Evolutionary conservation across 75 land plant species (phyloP).

Genomic region (Selaginella moellendorffii): DNA sequence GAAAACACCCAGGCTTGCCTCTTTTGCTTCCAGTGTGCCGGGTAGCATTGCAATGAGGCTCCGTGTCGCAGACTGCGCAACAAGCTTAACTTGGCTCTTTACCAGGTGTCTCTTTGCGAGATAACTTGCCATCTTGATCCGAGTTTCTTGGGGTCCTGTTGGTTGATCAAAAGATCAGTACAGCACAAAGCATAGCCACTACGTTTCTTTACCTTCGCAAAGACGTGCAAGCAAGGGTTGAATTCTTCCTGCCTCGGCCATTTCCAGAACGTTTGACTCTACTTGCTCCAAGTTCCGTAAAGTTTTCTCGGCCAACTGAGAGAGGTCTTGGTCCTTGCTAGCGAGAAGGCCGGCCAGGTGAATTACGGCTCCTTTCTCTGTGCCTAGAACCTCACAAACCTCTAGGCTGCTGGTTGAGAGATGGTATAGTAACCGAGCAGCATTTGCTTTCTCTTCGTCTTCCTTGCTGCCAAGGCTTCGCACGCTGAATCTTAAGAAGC

Average conservation of each 20-base stretch:
- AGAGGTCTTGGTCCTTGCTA: slow-evolving; percentile 26
- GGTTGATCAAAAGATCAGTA: too few species aligned
- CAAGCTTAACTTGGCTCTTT: slow-evolving; percentile 31
- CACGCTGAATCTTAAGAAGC: slow-evolving; percentile 27
- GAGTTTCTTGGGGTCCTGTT: slow-evolving; percentile 31
- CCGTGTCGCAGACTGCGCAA: slow-evolving; percentile 29
- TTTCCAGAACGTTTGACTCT: slow-evolving; percentile 30
- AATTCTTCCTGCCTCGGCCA: slow-evolving; percentile 45
- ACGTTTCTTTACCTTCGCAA: slow-evolving; percentile 30
- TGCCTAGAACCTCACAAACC: slow-evolving; percentile 20
- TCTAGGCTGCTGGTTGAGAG: slow-evolving; percentile 22
- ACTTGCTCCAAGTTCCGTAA: slow-evolving; percentile 30
- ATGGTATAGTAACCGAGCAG: slow-evolving; percentile 30
- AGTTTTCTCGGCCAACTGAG: slow-evolving; percentile 38
- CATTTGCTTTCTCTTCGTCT: slow-evolving; percentile 38
- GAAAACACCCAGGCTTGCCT: slow-evolving; percentile 32
- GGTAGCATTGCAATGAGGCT: slow-evolving; percentile 36
- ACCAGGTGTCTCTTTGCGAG: slow-evolving; percentile 35
- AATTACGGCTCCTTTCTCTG: slow-evolving; percentile 29
- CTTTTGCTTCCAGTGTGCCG: slow-evolving; percentile 12
- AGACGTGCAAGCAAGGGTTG: slow-evolving; percentile 38
- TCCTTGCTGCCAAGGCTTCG: slow-evolving; percentile 31
- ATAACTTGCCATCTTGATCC: slow-evolving; percentile 28
- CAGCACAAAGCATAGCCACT: background rate
- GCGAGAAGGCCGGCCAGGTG: slow-evolving; percentile 25